Percentiles rank a stretch among this genome's conserved stretches.
Evolutionary conservation across 2,329 filamentous ascomycete species (phyloP).

Genomic region (Xenoacremonium recifei): DNA sequence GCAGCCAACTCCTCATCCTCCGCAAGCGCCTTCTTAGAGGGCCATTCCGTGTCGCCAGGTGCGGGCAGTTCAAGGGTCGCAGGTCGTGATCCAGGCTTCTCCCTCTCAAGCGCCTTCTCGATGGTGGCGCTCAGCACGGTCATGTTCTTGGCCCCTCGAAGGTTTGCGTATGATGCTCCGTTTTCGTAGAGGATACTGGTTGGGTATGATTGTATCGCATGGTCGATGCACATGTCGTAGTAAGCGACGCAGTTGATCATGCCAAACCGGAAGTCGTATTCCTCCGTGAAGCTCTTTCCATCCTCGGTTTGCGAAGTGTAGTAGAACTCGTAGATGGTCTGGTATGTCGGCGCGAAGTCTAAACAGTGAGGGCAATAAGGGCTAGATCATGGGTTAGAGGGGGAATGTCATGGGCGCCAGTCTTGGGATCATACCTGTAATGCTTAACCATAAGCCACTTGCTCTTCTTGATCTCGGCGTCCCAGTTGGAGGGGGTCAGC

Average conservation of each 20-base stretch:
- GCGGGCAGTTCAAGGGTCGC: slow-evolving; percentile 66
- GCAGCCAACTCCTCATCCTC: slow-evolving; percentile 11
- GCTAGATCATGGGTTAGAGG: slow-evolving; percentile 33
- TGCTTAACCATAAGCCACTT: slow-evolving; percentile 61
- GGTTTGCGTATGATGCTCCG: slow-evolving; percentile 63
- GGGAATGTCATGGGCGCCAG: not conserved
- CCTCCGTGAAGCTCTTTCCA: slow-evolving; percentile 66
- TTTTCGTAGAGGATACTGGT: slow-evolving; percentile 79
- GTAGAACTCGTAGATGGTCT: slow-evolving; percentile 95
- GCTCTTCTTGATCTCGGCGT: slow-evolving; percentile 51
- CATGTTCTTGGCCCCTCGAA: slow-evolving; percentile 68
- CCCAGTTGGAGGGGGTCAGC: slow-evolving; percentile 56
- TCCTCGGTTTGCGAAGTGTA: slow-evolving; percentile 73
- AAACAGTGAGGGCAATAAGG: slow-evolving; percentile 71
- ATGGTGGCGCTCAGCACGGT: slow-evolving; percentile 65
- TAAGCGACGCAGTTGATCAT: slow-evolving; percentile 82
- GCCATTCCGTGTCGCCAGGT: slow-evolving; percentile 58
- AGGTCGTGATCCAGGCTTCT: slow-evolving; percentile 78
- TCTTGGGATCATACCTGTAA: slow-evolving; percentile 54
- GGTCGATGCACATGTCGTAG: slow-evolving; percentile 70
- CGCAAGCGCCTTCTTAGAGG: slow-evolving; percentile 9
- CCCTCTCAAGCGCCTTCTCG: slow-evolving; percentile 73
- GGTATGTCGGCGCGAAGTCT: slow-evolving; percentile 78
- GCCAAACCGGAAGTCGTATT: slow-evolving; percentile 88
- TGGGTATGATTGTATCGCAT: slow-evolving; percentile 70